Base-by-base conservation (phyloP, 768 basidiomycete species). In the Serendipita vermifera region DNA sequence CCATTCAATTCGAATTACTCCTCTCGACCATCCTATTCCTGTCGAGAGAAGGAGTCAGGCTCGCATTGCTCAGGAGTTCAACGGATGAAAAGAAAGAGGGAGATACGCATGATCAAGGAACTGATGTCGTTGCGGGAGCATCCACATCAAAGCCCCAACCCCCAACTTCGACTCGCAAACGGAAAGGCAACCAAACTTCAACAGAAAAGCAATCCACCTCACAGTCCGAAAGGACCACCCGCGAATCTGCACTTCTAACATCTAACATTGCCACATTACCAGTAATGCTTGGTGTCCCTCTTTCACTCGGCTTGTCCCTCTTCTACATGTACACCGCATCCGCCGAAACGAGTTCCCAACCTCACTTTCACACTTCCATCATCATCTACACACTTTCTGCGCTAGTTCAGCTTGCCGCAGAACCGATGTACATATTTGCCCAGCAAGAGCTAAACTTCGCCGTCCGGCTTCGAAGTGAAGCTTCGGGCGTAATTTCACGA, bases 1-100 rank as follows among this genome's bases (percentile, higher is more conserved):
- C 90, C 0, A 86, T 99, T 59, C 93, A 96, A 63, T 91, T 98
- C 68, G 96, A 98, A 66, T 78, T 97, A 26, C 65, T 98, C 24
- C 76, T 87, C 41, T 87, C 84, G 62, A 91, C 91, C 9, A 87
- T 93, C 63, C 74, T 98, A 39, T 97, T 98, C 67, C 74, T 98
- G 5, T 83, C 85, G 32, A 76, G 96, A n/a, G 96, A 99, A 67
- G 94, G 93, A 15, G 77, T 98, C 5, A 77, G 96, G 36, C 88
- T 85, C 65, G 82, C 87, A 4, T 75, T 96, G 3, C 73, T 96
- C 14, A 79, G 92, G n/a, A 74, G 73, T 46, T 20, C 32, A 65
- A 67, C 59, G 60, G 68, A 17, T 2, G 59, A 65, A 22, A 57
- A 63, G 33, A 56, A 57, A 15, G 54, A 51, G 14, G 36, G 20